These are phyloP conservation scores for Aspergillus taichungensis DNA, from an alignment of 495 filamentous ascomycete species.

Conservation along the genomic window DNA sequence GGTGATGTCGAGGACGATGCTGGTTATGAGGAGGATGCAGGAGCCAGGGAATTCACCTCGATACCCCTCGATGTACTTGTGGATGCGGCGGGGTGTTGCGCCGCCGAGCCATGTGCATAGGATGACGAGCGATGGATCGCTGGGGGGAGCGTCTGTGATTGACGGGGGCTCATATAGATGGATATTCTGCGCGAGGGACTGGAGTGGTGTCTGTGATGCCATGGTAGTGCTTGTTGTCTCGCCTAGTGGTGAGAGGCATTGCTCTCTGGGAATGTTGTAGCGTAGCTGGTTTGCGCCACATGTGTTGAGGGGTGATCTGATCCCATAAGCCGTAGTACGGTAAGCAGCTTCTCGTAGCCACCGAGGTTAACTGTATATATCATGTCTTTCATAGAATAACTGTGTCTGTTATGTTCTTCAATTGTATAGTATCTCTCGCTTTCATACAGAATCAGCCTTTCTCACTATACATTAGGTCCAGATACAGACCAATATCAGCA, in stretches of 20 bases:
- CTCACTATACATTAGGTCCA: too few relatives aligned
- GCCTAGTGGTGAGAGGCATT: neutral
- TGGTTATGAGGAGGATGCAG: slow-evolving; percentile 20
- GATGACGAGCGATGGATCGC: slow-evolving; percentile 14
- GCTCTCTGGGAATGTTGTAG: too few relatives aligned
- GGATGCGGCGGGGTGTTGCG: slow-evolving; percentile 20
- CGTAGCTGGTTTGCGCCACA: too few relatives aligned
- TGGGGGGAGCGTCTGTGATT: neutral
- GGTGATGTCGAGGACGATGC: slow-evolving; percentile 9
- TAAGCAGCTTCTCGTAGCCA: too few relatives aligned
- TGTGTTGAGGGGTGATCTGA: too few relatives aligned
- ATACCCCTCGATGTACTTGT: slow-evolving; percentile 20
- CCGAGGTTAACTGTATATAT: too few relatives aligned
- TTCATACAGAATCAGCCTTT: too few relatives aligned
- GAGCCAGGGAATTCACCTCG: slow-evolving; percentile 11
- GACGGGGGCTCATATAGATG: slow-evolving; percentile 13
- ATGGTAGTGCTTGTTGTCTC: slow-evolving; percentile 1
- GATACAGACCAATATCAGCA: too few relatives aligned
- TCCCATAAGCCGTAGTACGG: too few relatives aligned
- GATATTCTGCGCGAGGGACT: slow-evolving; percentile 9
- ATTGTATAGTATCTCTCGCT: too few relatives aligned
- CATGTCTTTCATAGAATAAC: too few relatives aligned
- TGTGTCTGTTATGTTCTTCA: too few relatives aligned
- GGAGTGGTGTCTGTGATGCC: slow-evolving; percentile 5
- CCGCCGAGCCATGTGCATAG: slow-evolving; percentile 24